Conservation (phyloP, 1,284 basidiomycete species). For the Sanghuangporus baumii region DNA sequence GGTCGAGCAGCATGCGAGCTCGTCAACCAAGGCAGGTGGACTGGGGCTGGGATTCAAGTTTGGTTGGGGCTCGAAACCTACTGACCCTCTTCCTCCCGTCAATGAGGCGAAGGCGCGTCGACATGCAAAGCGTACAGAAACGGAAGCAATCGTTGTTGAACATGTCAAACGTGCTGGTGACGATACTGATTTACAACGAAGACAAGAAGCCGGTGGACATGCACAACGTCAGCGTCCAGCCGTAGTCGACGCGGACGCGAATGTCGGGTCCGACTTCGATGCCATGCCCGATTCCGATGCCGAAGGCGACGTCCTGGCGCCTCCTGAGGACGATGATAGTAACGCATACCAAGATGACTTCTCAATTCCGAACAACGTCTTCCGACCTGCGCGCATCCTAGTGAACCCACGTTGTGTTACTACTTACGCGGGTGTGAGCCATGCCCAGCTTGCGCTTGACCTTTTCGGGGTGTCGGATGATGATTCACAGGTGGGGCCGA, state of each 20-base stretch:
- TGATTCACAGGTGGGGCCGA: conserved; percentile 31
- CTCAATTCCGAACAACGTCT: conserved; percentile 82
- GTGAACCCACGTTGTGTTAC: conserved; percentile 94
- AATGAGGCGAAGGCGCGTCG: conserved; percentile 13
- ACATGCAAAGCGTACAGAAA: conserved; percentile 11
- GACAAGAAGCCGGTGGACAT: conserved; percentile 29
- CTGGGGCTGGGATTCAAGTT: conserved; percentile 16
- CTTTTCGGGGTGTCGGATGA: conserved; percentile 71
- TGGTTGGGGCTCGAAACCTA: conserved; percentile 13
- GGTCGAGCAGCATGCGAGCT: conserved; percentile 22
- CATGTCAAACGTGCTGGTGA: background rate
- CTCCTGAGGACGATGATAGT: background rate
- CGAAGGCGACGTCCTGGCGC: conserved; percentile 1
- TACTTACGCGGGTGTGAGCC: conserved; percentile 92
- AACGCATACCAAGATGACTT: conserved; percentile 30
- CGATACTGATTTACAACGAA: conserved; percentile 24
- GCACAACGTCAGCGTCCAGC: conserved; percentile 30
- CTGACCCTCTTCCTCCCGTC: background rate
- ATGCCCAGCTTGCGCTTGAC: conserved; percentile 87
- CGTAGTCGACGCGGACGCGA: conserved; percentile 60
- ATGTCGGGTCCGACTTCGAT: conserved; percentile 84
- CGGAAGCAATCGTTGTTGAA: background rate
- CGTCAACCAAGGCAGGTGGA: conserved; percentile 21
- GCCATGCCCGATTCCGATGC: conserved; percentile 62
- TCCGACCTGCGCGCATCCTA: conserved; percentile 82